Conservation (phyloP, 1,284 basidiomycete species). For the Ceratorhiza oryzae-sativae region DNA sequence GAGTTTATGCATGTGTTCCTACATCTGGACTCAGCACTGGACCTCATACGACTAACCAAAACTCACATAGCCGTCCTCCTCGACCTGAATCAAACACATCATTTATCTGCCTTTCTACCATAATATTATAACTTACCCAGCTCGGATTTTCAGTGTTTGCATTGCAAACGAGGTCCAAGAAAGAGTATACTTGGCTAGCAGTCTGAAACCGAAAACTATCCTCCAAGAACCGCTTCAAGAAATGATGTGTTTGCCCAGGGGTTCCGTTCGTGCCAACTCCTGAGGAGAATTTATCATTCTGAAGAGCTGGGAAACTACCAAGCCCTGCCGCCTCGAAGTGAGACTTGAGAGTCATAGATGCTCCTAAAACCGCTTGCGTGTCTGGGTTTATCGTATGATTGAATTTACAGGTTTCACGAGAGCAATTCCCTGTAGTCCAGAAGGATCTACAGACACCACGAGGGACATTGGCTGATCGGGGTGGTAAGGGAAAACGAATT, state of each 20-base stretch:
- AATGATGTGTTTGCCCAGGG: conserved; percentile 61
- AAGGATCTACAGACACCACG: conserved; percentile 59
- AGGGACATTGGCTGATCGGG: conserved; percentile 52
- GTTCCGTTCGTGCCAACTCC: conserved; percentile 48
- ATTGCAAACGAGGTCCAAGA: conserved; percentile 58
- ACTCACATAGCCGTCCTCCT: conserved; percentile 3
- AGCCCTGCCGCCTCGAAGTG: conserved; percentile 24
- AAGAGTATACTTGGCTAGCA: conserved; percentile 57
- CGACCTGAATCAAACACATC: too few species aligned
- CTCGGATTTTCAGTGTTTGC: conserved; percentile 56
- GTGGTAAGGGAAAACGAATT: too few species aligned
- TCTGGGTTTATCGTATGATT: conserved; percentile 51
- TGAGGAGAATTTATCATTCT: conserved; percentile 52
- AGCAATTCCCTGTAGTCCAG: conserved; percentile 62
- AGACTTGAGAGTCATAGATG: conserved; percentile 4
- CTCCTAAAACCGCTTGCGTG: conserved; percentile 19
- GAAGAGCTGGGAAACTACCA: conserved; percentile 55
- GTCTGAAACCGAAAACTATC: conserved; percentile 58
- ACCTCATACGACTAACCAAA: not conserved
- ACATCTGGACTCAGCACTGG: not conserved
- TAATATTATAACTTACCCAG: conserved; percentile 69
- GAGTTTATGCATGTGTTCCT: conserved; percentile 1
- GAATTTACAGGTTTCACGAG: conserved; percentile 58
- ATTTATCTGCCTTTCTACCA: too few species aligned
- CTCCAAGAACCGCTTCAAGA: conserved; percentile 56